Percentiles rank a stretch among this genome's conserved stretches.
Conservation (phyloP, 148 eudicot species). For the Diospyros kaki region DNA sequence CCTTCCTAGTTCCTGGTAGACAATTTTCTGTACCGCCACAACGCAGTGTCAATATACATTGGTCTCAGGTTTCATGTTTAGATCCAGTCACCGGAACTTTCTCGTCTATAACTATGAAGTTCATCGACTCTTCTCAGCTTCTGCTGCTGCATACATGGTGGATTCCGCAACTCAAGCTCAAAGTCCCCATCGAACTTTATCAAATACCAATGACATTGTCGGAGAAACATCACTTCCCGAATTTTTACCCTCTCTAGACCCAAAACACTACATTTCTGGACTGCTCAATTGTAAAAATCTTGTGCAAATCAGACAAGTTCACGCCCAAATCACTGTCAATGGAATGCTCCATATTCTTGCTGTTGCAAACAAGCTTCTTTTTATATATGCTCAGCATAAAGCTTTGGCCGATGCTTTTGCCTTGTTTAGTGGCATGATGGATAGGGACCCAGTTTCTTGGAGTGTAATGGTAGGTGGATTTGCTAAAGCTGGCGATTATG, state of each 20-base stretch:
- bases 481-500: slow-evolving; percentile 21
- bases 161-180: slow-evolving; percentile 3
- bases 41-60: no score
- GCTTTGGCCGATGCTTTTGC: slow-evolving; percentile 11
- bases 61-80: no score
- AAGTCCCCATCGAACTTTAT: not conserved
- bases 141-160: slow-evolving; percentile 1
- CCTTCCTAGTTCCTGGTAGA: no score
- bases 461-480: slow-evolving; percentile 29
- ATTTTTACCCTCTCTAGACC: not conserved
- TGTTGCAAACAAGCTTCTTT: slow-evolving; percentile 24
- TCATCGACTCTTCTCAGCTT: slow-evolving; percentile 4
- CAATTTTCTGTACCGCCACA: no score
- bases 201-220: not conserved
- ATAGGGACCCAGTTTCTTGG: slow-evolving; percentile 21
- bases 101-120: slow-evolving; percentile 4
- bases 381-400: slow-evolving; percentile 14
- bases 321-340: slow-evolving; percentile 21
- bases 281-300: slow-evolving; percentile 23
- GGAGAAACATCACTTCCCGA: slow-evolving; percentile 6
- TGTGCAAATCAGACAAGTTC: slow-evolving; percentile 22
- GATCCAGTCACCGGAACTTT: not conserved
- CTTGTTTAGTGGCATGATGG: slow-evolving; percentile 18
- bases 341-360: slow-evolving; percentile 14
- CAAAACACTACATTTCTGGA: slow-evolving; percentile 12